phyloP scores from a whole-genome alignment of 176 grass and related monocot species.

The Tuctoria greenei region DNA sequence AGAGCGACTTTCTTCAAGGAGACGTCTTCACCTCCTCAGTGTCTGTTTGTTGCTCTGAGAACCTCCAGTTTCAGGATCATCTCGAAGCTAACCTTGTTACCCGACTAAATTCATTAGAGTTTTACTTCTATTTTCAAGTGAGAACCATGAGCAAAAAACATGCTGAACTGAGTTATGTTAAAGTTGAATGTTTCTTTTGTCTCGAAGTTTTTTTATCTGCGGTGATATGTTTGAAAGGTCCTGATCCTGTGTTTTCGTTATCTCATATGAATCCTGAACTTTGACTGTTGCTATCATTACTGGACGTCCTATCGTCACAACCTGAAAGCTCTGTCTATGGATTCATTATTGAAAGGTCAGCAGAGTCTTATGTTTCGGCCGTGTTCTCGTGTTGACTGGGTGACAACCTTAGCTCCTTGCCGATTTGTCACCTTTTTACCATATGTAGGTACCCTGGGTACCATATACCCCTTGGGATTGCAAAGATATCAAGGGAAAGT shows the following conservation, averaged over 20 bases:
- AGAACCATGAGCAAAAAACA: background rate
- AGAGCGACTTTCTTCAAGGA: constrained; percentile 40
- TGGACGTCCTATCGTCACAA: constrained; percentile 30
- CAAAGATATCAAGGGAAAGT: too few relatives aligned
- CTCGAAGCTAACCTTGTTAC: constrained; percentile 17
- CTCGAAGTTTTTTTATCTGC: constrained; percentile 19
- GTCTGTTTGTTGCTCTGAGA: constrained; percentile 51
- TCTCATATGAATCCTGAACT: constrained; percentile 45
- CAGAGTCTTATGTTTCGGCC: constrained; percentile 33
- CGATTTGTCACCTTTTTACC: too few relatives aligned
- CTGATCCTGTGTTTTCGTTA: constrained; percentile 41
- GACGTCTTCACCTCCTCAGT: constrained; percentile 32
- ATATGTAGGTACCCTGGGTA: too few relatives aligned
- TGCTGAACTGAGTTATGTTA: constrained; percentile 25
- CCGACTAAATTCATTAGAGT: constrained; percentile 49
- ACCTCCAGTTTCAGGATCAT: constrained; percentile 26
- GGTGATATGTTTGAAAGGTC: constrained; percentile 6
- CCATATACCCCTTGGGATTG: too few relatives aligned
- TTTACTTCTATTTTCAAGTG: constrained; percentile 27
- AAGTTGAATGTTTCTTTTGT: background rate
- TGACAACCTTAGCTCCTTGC: constrained; percentile 42
- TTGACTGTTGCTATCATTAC: constrained; percentile 53
- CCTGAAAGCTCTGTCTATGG: constrained; percentile 43
- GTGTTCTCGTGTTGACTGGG: constrained; percentile 56
- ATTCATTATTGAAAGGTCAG: constrained; percentile 32